Evolutionary conservation across 2,329 filamentous ascomycete species (phyloP), one percentile per base, ranked within the genome.

Genomic region (Phialophora chinensis): DNA sequence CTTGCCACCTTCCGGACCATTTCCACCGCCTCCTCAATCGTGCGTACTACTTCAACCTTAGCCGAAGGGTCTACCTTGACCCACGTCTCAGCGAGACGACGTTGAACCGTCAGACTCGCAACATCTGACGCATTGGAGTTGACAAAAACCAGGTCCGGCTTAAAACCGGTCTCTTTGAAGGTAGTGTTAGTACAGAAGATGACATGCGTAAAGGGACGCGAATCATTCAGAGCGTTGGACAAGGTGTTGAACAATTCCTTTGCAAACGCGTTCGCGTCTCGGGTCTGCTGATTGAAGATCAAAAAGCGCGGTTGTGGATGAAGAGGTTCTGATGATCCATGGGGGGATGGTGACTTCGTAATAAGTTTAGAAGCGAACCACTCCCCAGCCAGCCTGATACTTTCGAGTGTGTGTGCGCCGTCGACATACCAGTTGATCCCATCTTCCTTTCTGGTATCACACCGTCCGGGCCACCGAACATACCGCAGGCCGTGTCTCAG

Each of bases 211-310:
- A 97, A 96, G 0, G 84, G 78, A 44, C 77, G 77, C 55, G 72
- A 73, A 49, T 78, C 73, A 66, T 77, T 57, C 62, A 83, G 57
- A 64, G 79, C 74, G 62, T 79, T 68, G 54, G 77, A 74, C 60
- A 91, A 80, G 2, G 86, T 87, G 10, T 81, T 75, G 67, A 92
- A 82, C 1, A 97, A 81, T 0, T 84, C 84, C 35, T 79, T 79
- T 2, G 94, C 85, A 1, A 96, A 83, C 17, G 85, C 81, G 3
- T 82, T 79, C 4, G 91, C 91, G 74, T 97, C 89, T 35, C 93
- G 87, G 10, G 92, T 92, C 75, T 97, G 92, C 78, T 97, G 94
- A 78, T 97, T 97, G 83, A 98, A 98, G 56, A 98, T 85, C 54
- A 98, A 80, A 65, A 90, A 82, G 0, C 91, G 74, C 75, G 58